Base-by-base conservation (phyloP, 257 asterid genomes). In the Lithospermum erythrorhizon region DNA sequence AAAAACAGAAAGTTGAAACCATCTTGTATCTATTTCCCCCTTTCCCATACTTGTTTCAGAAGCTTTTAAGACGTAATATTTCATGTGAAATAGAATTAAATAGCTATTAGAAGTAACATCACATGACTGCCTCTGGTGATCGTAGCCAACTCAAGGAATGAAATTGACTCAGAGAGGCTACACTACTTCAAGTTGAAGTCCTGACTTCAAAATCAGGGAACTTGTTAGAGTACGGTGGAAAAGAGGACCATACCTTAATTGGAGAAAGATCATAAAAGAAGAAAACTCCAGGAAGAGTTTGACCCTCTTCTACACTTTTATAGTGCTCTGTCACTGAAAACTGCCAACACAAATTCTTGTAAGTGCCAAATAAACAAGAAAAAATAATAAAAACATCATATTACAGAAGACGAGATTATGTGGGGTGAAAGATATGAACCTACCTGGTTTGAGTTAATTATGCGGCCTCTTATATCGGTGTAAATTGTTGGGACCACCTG, bases 251-350 rank as follows among this genome's bases (percentile, higher is more conserved):
- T 41, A 86, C 99, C 97, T 84, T 85, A 69, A 93, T 93, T 52
- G 99, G 99, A 71, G 97, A 89, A 70, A 86, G 90, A 64, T 90
- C 99, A 68, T 89, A 93, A 68, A 74, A 84, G 86, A 93, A 89
- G 94, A 78, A 86, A 74, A 89, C 95, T 58, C 99, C 99, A 16
- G 96, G 95, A 68, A 72, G 76, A 73, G 54, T 53, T 53, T 25
- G 83, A 70, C 86, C 96, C 65, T 24, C 56, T 52, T 89, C 91
- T 24, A 84, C 49, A 68, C 72, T 72, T 81, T 84, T 93, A 76
- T 72, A 89, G 80, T 89, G 95, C 71, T 93, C 95, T 0, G 99
- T 93, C 65, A 87, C 99, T 20, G 99, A 93, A 81, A 93, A 93
- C 99, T 93, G 82, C 56, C 75, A 65, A 68, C 57, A 61, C 16